Base-by-base conservation (phyloP, 2,329 filamentous ascomycete species). In the Knufia fluminis region DNA sequence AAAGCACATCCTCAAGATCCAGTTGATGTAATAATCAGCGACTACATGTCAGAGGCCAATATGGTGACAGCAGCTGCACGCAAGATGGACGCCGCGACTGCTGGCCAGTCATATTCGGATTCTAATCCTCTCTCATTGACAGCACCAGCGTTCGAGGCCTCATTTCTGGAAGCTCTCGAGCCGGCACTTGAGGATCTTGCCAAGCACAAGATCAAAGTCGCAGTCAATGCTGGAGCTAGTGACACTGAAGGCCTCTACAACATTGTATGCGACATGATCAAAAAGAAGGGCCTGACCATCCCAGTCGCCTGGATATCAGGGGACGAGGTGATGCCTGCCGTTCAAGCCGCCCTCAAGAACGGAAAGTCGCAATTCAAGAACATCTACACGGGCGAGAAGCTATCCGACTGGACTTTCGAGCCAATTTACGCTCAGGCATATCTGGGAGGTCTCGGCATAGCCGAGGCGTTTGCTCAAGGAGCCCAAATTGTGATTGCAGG, bases 31-130 rank as follows among this genome's bases (percentile, higher is more conserved):
- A 70, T 72, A 40, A 70, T 71, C 45, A 66, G 67, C 3, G 70
- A 73, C 54, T 72, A 69, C 59, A 71, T 73, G 65, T 69, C 67
- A 50, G 71, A 73, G 52, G 68, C 71, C 54, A 79, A 78, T 59
- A 76, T 79, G 66, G 71, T 74, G 19, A 62, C 62, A 8, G 49
- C 66, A 53, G 62, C 64, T 52, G 57, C 66, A 54, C 52, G 71
- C 61, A 60, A 65, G 53, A 49, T 71, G 56, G 50, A 74, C 55
- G 60, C 66, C 46, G 58, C 64, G 3, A 53, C 59, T 39, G 46
- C 52, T n/a, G 49, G 56, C 28, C 43, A 28, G 16, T 44, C 24
- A 32, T 40, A 45, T 6, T 33, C 36, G 50, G 55, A 39, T 46
- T 60, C 33, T 14, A 52, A 44, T 50, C 51, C 52, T 1, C 42